phyloP scores from a whole-genome alignment of 805 yeast genomes.

The Brettanomyces custersianus region DNA sequence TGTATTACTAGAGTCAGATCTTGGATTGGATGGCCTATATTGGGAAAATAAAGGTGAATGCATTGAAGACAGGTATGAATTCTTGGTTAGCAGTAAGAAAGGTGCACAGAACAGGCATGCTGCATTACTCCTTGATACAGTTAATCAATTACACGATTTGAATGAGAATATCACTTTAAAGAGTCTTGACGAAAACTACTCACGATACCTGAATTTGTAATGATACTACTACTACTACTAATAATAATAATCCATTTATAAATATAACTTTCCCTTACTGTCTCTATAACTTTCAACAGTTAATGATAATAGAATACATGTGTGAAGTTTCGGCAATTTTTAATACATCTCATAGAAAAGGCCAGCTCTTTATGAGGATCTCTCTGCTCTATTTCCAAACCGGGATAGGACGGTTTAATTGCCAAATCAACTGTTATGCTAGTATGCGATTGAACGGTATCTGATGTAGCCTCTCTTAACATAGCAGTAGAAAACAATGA shows the following conservation, averaged over 20 bases:
- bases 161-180: slow-evolving; percentile 4
- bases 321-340: slow-evolving; percentile 14
- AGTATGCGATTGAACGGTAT: no score
- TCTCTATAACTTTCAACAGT: slow-evolving; percentile 1
- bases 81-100: slow-evolving; percentile 1
- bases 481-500: no score
- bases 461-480: no score
- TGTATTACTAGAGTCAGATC: slow-evolving; percentile 48
- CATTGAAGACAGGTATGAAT: slow-evolving; percentile 1
- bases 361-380: slow-evolving; percentile 13
- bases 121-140: slow-evolving; percentile 7
- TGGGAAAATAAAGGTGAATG: neutral
- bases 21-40: slow-evolving; percentile 21
- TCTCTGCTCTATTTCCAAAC: neutral
- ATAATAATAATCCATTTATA: no score
- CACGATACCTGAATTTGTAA: slow-evolving; percentile 4
- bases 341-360: slow-evolving; percentile 21
- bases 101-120: slow-evolving; percentile 5
- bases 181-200: slow-evolving; percentile 7
- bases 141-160: slow-evolving; percentile 4
- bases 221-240: no score
- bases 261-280: neutral
- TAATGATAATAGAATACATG: neutral
- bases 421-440: no score
- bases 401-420: no score